These are phyloP conservation scores for Lepidium aucheri DNA, from an alignment of 345 rosid genomes.

Conservation along the genomic window DNA sequence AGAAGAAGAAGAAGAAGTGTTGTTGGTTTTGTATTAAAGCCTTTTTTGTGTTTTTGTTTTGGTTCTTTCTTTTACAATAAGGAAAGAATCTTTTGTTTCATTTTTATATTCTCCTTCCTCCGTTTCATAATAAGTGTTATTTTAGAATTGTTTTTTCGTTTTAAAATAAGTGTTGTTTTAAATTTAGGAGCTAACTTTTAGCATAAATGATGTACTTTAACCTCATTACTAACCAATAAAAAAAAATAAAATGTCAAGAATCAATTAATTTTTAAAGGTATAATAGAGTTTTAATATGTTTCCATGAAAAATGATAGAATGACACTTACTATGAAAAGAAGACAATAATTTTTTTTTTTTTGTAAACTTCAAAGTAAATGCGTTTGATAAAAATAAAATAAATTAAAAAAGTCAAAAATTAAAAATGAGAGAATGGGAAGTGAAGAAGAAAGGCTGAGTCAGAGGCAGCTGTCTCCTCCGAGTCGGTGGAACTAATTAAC, in stretches of 20 bases:
- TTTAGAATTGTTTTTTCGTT: too few relatives aligned
- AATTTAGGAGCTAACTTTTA: too few relatives aligned
- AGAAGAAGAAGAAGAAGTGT: neutral
- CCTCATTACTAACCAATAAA: too few relatives aligned
- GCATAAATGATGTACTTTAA: too few relatives aligned
- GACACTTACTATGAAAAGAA: too few relatives aligned
- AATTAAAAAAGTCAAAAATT: neutral
- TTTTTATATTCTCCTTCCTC: neutral
- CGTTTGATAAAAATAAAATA: neutral
- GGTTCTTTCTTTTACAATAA: slow-evolving; percentile 26
- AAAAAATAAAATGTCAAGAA: too few relatives aligned
- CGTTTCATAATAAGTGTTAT: too few relatives aligned
- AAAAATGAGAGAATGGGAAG: neutral
- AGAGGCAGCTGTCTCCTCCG: slow-evolving; percentile 17
- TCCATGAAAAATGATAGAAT: too few relatives aligned
- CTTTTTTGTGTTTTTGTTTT: slow-evolving; percentile 6
- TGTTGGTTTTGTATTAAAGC: slow-evolving; percentile 18
- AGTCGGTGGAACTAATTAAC: slow-evolving; percentile 14
- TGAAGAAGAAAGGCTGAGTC: slow-evolving; percentile 15
- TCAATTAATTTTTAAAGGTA: too few relatives aligned
- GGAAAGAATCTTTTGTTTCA: slow-evolving; percentile 18
- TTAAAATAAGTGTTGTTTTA: too few relatives aligned
- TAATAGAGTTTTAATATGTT: too few relatives aligned
- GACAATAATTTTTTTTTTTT: too few relatives aligned
- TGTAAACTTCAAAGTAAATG: neutral